Conservation (phyloP, 495 filamentous ascomycete genomes). For the Neurospora discreta region DNA sequence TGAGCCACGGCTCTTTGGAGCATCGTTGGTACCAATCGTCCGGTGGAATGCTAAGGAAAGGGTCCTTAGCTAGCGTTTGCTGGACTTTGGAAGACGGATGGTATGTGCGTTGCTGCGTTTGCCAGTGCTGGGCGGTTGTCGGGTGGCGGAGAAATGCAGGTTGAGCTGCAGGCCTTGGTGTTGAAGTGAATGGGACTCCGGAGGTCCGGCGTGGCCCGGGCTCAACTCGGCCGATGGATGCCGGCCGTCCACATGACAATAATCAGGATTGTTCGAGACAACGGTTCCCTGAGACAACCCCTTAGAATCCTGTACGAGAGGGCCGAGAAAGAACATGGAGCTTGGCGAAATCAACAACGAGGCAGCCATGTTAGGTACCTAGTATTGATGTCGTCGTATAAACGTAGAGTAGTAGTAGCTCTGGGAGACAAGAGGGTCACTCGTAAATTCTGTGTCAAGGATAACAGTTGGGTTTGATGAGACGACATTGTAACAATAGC, state of each 20-base stretch:
- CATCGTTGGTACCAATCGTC: background rate
- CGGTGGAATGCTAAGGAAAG: background rate
- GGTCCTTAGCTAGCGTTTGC: background rate
- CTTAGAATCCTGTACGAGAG: background rate
- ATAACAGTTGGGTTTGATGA: too few relatives aligned
- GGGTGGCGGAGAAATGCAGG: background rate
- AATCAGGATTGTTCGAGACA: background rate
- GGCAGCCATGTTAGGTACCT: too few relatives aligned
- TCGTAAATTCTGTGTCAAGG: too few relatives aligned
- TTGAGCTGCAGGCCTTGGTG: background rate
- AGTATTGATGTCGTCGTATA: too few relatives aligned
- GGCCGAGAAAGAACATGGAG: too few relatives aligned
- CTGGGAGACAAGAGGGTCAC: too few relatives aligned
- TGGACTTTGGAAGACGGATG: background rate
- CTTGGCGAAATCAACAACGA: too few relatives aligned
- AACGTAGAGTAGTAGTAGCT: too few relatives aligned
- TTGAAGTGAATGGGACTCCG: background rate
- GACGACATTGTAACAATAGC: too few relatives aligned
- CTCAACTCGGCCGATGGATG: background rate
- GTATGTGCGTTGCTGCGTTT: background rate
- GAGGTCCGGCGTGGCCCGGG: background rate
- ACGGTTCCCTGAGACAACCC: background rate
- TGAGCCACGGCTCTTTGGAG: background rate
- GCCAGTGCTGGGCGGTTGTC: background rate
- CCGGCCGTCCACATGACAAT: background rate